These are phyloP conservation scores for Solanum pennellii DNA, from an alignment of 257 asterid species.

Conservation along the genomic window DNA sequence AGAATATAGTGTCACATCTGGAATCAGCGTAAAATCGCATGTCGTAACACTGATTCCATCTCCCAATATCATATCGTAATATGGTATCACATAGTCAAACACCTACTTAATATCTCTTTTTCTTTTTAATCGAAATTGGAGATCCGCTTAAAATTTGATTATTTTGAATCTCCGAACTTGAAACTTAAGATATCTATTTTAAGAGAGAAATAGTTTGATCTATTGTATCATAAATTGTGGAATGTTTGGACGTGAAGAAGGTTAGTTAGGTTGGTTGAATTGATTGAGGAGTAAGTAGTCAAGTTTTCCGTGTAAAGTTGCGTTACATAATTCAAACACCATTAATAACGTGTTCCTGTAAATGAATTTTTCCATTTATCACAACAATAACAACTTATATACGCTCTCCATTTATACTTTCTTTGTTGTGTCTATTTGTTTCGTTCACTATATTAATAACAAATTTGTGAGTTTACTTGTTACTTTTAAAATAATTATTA, in stretches of 20 bases:
- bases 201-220: too few relatives aligned
- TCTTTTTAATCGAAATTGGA: too few relatives aligned
- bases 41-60: too few relatives aligned
- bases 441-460: background rate
- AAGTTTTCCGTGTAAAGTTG: background rate
- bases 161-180: too few relatives aligned
- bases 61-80: too few relatives aligned
- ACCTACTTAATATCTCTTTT: too few relatives aligned
- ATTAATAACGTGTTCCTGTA: background rate
- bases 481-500: too few relatives aligned
- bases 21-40: too few relatives aligned
- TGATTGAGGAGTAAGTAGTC: background rate
- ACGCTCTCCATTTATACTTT: background rate
- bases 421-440: too few relatives aligned
- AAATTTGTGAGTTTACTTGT: background rate
- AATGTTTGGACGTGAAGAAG: background rate
- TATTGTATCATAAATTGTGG: background rate
- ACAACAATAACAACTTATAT: background rate
- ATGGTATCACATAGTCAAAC: too few relatives aligned
- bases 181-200: too few relatives aligned
- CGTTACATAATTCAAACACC: background rate
- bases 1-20: too few relatives aligned
- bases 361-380: background rate
- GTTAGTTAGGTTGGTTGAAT: background rate
- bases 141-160: fast-evolving